Evolutionary conservation across 1,139 yeast species (phyloP).

Genomic region (Spencermartinsiella ligniputridi): DNA sequence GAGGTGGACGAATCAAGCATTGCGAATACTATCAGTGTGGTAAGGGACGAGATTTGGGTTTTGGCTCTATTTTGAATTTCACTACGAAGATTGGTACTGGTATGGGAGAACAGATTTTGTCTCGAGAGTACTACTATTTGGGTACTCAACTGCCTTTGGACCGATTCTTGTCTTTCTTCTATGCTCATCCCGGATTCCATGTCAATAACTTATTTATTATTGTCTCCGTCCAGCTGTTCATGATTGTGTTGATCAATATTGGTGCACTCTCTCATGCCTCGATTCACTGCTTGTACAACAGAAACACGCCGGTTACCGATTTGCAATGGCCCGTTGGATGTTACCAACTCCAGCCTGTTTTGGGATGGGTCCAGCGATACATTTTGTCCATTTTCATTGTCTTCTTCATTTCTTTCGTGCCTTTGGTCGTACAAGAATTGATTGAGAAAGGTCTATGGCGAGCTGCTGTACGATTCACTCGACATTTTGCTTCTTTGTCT

Average conservation of each 20-base stretch:
- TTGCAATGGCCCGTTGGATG: slow-evolving; percentile 67
- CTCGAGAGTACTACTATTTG: slow-evolving; percentile 77
- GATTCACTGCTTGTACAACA: slow-evolving; percentile 51
- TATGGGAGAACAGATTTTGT: slow-evolving; percentile 87
- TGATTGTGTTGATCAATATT: slow-evolving; percentile 61
- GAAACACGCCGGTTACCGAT: slow-evolving; percentile 55
- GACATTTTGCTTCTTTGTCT: slow-evolving; percentile 67
- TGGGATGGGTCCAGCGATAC: slow-evolving; percentile 77
- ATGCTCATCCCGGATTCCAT: slow-evolving; percentile 92
- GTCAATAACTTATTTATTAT: slow-evolving; percentile 76
- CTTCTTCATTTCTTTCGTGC: slow-evolving; percentile 77
- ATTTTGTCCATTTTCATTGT: slow-evolving; percentile 79
- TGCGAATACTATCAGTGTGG: slow-evolving; percentile 90
- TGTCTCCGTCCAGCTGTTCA: slow-evolving; percentile 65
- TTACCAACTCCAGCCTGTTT: slow-evolving; percentile 65
- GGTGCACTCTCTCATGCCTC: slow-evolving; percentile 63
- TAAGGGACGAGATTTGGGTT: slow-evolving; percentile 85
- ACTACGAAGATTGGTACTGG: slow-evolving; percentile 92
- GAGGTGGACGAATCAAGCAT: slow-evolving; percentile 86
- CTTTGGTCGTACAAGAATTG: slow-evolving; percentile 72
- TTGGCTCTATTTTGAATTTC: slow-evolving; percentile 76
- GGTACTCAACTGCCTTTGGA: slow-evolving; percentile 79
- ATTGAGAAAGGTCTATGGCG: slow-evolving; percentile 70
- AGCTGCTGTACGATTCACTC: slow-evolving; percentile 54
- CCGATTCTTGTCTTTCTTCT: slow-evolving; percentile 75